Base-by-base conservation (phyloP, 192 early-diverging fungal genomes). In the Rhizophagus sp. region DNA sequence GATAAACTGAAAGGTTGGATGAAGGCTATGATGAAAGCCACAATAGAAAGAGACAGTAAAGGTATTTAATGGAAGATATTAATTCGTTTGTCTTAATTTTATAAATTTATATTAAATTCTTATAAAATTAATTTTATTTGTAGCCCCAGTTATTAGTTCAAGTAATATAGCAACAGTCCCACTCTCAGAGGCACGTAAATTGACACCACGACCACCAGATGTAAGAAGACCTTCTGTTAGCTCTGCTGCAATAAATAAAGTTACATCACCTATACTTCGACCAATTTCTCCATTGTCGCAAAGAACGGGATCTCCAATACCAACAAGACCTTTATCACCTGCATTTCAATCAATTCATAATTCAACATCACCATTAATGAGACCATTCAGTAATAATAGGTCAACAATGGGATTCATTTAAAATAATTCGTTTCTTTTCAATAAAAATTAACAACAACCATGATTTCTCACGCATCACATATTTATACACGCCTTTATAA, bases 1-100 rank as follows among this genome's bases (percentile, higher is more conserved):
- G 83, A 79, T 30, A 84, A 85, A 25, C 85, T 89, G 83, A 83
- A 84, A 27, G 75, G 81, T 2, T 92, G 91, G 91, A 83, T 90
- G 34, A 90, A 88, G 67, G 85, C 88, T 15, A 75, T 92, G 72
- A 89, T 92, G 88, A 92, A 92, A 78, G 88, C 90, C 3, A 92
- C 91, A 0, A 92, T 92, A 77, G 82, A 84, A 13, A 84, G 89
- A 0, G 89, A 90, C 75, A 82, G 85, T 22, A 81, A 62, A 47
- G 75, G 84, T 85, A 82, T 77, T 52, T 74, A n/a, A 27, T 50
- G 44, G 44, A 72, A 36, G 4, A 65, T 5, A 22, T 24, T 27
- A 52, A 24, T 24, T 62, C 7, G 33, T 36, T 24, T 15, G 8
- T 47, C 9, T 70, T 52, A n/a, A 47, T 17, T 41, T 41, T 49